Conservation (phyloP, 345 rosid species). For the Aegle marmelos region DNA sequence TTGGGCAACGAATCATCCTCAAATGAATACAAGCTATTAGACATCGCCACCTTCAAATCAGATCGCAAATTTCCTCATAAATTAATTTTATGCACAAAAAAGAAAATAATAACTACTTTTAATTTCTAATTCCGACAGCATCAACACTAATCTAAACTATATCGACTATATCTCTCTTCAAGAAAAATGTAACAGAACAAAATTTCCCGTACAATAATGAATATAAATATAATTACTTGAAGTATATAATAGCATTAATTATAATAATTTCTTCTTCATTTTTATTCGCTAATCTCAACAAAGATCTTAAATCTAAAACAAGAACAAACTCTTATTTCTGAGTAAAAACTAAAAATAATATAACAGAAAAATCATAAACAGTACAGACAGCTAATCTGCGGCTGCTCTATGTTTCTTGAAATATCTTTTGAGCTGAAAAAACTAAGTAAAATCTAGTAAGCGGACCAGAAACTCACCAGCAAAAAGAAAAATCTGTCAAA, state of each 20-base stretch:
- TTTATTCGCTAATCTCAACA: background rate
- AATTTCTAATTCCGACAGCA: background rate
- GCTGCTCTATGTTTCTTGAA: too few species aligned
- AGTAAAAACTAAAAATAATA: background rate
- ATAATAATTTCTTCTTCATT: background rate
- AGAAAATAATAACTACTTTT: background rate
- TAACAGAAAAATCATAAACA: background rate
- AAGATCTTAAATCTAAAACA: background rate
- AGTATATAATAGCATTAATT: background rate
- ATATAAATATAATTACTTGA: background rate
- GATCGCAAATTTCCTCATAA: background rate
- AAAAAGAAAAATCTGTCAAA: background rate
- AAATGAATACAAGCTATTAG: constrained; percentile 1
- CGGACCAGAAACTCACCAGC: constrained; percentile 1
- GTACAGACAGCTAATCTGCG: background rate
- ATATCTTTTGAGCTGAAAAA: too few species aligned
- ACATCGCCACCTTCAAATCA: constrained; percentile 8
- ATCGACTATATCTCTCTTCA: too few species aligned
- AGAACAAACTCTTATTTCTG: background rate
- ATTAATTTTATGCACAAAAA: background rate
- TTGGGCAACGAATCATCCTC: constrained; percentile 24
- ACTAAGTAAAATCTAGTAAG: background rate
- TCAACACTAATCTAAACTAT: background rate
- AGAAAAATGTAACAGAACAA: background rate
- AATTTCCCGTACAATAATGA: background rate